Evolutionary conservation across 1,284 basidiomycete genomes (phyloP).

Genomic region (Ganoderma sinense): DNA sequence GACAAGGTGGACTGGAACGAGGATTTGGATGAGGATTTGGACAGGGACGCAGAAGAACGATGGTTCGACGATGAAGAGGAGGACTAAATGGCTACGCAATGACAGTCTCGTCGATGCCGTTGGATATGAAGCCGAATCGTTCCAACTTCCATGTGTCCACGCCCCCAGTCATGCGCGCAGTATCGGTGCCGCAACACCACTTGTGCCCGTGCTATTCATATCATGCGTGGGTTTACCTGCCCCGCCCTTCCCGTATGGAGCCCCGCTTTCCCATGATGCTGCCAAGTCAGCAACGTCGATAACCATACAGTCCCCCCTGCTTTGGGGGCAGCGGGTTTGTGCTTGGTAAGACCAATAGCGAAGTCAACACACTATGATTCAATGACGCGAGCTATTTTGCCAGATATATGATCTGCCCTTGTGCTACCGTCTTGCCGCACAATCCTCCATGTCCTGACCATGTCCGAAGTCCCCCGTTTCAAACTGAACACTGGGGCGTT

Average conservation of each 20-base stretch:
- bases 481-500: constrained; percentile 40
- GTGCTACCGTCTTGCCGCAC: not conserved
- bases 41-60: constrained; percentile 69
- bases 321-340: constrained; percentile 8
- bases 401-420: not conserved
- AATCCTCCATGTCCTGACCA: constrained; percentile 8
- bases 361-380: constrained; percentile 1
- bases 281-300: not conserved
- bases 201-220: constrained; percentile 3
- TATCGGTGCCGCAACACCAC: not conserved
- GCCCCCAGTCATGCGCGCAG: not conserved
- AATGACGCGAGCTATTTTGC: constrained; percentile 4
- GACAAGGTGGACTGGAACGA: constrained; percentile 82
- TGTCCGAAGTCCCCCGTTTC: constrained; percentile 37
- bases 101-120: not conserved
- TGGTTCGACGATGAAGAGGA: constrained; percentile 82
- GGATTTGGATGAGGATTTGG: constrained; percentile 64
- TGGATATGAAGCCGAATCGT: not conserved
- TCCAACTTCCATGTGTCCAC: not conserved
- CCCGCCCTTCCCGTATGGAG: not conserved
- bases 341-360: constrained; percentile 22
- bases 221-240: constrained; percentile 13
- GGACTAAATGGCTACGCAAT: constrained; percentile 18
- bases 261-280: not conserved
- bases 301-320: not conserved